Conservation (phyloP, 2,329 filamentous ascomycete genomes). For the Clonostachys rosea region DNA sequence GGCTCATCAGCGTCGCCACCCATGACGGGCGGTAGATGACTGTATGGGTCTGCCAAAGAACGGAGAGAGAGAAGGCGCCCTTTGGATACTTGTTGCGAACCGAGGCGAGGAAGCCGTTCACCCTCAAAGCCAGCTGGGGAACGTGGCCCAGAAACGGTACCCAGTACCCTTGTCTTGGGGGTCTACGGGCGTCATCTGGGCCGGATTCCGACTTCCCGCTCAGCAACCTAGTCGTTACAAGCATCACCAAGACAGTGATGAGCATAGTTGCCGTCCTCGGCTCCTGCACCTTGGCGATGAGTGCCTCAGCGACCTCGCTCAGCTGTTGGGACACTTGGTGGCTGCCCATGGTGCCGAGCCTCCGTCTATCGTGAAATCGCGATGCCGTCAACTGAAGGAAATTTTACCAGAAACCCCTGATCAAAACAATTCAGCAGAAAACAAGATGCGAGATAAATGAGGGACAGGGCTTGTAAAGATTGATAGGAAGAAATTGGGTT, state of each 20-base stretch:
- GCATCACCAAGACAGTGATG: slow-evolving; percentile 13
- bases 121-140: slow-evolving; percentile 19
- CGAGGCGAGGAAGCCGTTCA: slow-evolving; percentile 18
- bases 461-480: no score
- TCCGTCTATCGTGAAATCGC: not conserved
- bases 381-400: no score
- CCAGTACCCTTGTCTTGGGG: slow-evolving; percentile 21
- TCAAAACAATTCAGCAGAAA: no score
- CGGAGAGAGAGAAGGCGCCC: slow-evolving; percentile 26
- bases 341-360: not conserved
- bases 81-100: slow-evolving; percentile 21
- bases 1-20: slow-evolving; percentile 16
- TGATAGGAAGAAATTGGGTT: no score
- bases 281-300: slow-evolving; percentile 6
- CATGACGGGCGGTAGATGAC: slow-evolving; percentile 25
- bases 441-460: no score
- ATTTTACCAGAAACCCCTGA: no score
- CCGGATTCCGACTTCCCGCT: not conserved
- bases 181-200: slow-evolving; percentile 2
- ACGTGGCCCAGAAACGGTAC: slow-evolving; percentile 27
- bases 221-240: slow-evolving; percentile 15
- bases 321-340: not conserved
- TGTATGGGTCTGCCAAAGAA: slow-evolving; percentile 23
- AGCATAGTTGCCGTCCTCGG: slow-evolving; percentile 13
- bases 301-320: no score